Conservation (phyloP, 2,329 filamentous ascomycete species). For the Helotiales sp. region DNA sequence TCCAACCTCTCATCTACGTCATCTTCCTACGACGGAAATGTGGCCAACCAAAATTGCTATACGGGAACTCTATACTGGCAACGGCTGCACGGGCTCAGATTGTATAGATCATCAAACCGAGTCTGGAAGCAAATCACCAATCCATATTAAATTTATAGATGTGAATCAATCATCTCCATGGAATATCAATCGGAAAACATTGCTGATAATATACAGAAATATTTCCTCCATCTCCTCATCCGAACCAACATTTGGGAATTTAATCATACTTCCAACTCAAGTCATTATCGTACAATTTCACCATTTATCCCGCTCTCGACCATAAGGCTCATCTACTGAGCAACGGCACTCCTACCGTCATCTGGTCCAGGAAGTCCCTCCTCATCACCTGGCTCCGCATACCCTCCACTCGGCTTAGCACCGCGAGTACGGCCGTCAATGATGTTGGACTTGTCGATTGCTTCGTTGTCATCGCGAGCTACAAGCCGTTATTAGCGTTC, state of each 20-base stretch:
- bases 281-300: background rate
- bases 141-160: no score
- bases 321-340: background rate
- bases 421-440: slow-evolving; percentile 31
- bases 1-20: background rate
- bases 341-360: slow-evolving; percentile 17
- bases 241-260: no score
- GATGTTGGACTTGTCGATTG: slow-evolving; percentile 36
- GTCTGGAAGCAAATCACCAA: no score
- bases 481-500: background rate
- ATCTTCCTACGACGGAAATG: no score
- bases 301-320: background rate
- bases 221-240: no score
- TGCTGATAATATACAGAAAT: no score
- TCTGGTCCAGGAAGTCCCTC: slow-evolving; percentile 27
- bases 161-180: no score
- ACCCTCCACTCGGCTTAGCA: slow-evolving; percentile 30
- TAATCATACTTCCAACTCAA: background rate
- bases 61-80: no score
- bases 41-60: no score
- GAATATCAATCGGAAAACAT: no score
- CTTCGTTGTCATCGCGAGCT: slow-evolving; percentile 37
- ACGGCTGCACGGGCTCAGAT: no score
- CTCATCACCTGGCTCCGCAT: slow-evolving; percentile 32
- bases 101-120: no score